phyloP scores from a whole-genome alignment of 306 rosid species.

The Cucurbita pepo region DNA sequence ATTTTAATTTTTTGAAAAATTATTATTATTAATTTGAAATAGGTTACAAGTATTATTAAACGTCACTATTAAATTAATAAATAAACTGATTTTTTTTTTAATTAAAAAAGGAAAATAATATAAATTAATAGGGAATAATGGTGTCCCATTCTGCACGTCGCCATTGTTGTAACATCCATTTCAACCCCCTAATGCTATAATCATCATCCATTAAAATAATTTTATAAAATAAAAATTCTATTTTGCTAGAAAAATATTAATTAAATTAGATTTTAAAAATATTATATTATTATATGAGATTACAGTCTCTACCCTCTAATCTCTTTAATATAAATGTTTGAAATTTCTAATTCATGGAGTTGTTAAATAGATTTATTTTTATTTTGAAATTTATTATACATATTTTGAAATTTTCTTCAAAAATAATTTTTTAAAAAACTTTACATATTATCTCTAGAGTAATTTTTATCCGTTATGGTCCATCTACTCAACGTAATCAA shows the following conservation, averaged over 20 bases:
- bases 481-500: no score
- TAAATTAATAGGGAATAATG: neutral
- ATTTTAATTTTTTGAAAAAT: no score
- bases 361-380: neutral
- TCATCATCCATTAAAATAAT: neutral
- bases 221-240: no score
- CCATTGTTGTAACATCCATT: neutral
- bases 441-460: no score
- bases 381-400: neutral
- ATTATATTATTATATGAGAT: neutral
- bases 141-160: constrained; percentile 8
- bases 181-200: neutral
- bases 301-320: neutral
- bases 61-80: neutral
- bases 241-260: neutral
- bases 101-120: neutral
- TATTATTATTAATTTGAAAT: no score
- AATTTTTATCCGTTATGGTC: no score
- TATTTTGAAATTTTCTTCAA: neutral
- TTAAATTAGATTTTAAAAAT: neutral
- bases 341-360: neutral
- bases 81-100: neutral
- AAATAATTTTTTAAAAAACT: no score
- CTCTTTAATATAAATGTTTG: neutral
- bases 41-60: neutral